Evolutionary conservation across 345 rosid genomes (phyloP), one percentile per base, ranked within the genome.

Genomic region (Acer campestre): DNA sequence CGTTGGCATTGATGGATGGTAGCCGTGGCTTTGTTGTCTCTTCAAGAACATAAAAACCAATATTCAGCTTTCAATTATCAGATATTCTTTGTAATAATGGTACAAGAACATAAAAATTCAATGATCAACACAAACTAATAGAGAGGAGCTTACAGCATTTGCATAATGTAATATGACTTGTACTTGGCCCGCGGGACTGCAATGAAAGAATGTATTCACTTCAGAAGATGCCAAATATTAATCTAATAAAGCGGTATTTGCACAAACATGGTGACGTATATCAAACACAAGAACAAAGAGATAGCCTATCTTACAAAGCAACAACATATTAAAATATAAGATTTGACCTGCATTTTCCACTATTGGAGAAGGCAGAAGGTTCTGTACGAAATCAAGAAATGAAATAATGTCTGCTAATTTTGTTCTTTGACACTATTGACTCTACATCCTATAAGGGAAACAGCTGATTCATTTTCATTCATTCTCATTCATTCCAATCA

Each of bases 101-200:
- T 53, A 59, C 27, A 59, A 44, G 38, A 61, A 73, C 17, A 68
- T 53, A 74, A n/a, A 51, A 29, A 72, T 63, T 76, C 49, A 61
- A 53, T 10, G 14, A 42, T 25, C 16, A 16, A 48, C 13, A 20
- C 49, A n/a, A 67, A 65, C 25, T 16, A 70, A 31, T 17, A 20
- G n/a, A 51, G 10, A 67, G 42, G 42, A 42, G 53, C 87, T 85
- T 84, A 93, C 99, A 4, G 67, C 86, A 63, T 84, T 88, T 40
- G 84, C 73, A 53, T 89, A 93, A 77, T 91, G 98, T 78, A 93
- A 8, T 40, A 93, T 89, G 79, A 96, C 80, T 29, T 89, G 83
- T 61, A 89, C 92, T 84, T 90, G 97, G 80, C 99, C 99, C 0
- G 98, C 97, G 70, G 72, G 75, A 83, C 99, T 95, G 90, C 66